Evolutionary conservation across 352 stramenopile genomes (phyloP), one percentile per base, ranked within the genome.

Genomic region (Phytopythium aichiense): DNA sequence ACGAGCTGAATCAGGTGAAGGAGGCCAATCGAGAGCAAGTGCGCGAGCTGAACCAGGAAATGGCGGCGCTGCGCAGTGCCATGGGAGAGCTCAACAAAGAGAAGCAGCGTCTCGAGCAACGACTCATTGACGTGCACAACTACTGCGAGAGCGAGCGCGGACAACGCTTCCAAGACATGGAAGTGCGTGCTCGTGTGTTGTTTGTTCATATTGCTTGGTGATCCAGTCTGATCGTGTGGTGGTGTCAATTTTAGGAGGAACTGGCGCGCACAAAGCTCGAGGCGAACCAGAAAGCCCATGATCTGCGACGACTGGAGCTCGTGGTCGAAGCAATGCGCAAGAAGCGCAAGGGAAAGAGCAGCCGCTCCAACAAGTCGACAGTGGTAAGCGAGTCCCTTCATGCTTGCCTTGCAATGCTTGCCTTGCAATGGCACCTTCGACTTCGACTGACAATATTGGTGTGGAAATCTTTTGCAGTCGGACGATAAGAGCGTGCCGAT

Each of bases 91-190:
- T 87, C 20, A 81, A 77, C n/a, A 66, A 76, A 16, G 77, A 87
- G 58, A 80, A 80, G 50, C 80, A 89, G 65, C 64, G 49, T 13
- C 69, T 89, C 12, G 80, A 89, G 61, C 80, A 89, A 61, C 61
- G 72, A 7, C 67, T 89, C 43, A 88, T 76, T 22, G 80, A 89
- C 56, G 80, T 89, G 25, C 74, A 86, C 73, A 89, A 86, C 67
- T 89, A 87, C 66, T 73, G 82, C 57, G 71, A 84, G 61, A 89
- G 74, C 65, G 76, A 89, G 56, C 80, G 72, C 30, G 80, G 80
- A 0, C 77, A 56, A 11, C 77, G 77, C 11, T 89, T 89, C 51
- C 64, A 77, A 56, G 67, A 80, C 23, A 85, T 89, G 73, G 79
- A 89, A 68, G 68, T 71, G 12, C n/a, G 28, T 56, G 23, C 20